phyloP scores from a whole-genome alignment of 768 basidiomycete species.

The Mycena sanguinolenta region DNA sequence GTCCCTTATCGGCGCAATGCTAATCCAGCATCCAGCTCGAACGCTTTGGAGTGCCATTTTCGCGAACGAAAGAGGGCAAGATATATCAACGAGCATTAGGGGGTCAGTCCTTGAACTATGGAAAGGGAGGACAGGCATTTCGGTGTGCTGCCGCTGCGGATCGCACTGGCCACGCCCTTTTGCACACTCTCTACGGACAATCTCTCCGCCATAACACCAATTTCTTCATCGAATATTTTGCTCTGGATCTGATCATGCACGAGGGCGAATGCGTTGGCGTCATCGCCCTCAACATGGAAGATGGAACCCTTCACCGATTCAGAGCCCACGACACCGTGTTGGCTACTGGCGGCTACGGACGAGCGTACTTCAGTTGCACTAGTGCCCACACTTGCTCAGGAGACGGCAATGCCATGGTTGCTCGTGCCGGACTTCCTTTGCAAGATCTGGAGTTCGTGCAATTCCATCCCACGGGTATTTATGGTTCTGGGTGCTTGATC shows the following conservation, averaged over 20 bases:
- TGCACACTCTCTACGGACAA: conserved; percentile 99
- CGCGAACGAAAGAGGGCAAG: conserved; percentile 97
- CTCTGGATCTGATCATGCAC: conserved; percentile 98
- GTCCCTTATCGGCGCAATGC: not conserved
- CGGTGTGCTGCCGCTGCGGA: conserved; percentile 99
- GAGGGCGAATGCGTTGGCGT: conserved; percentile 99
- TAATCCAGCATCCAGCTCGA: conserved; percentile 76
- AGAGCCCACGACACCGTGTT: conserved; percentile 98
- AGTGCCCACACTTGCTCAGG: conserved; percentile 99
- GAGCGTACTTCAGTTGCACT: conserved; percentile 98
- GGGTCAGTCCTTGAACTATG: conserved; percentile 96
- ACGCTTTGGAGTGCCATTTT: conserved; percentile 99
- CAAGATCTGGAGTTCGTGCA: conserved; percentile 99
- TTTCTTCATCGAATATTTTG: conserved; percentile 99
- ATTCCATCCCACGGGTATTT: conserved; percentile 99
- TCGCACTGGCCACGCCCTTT: conserved; percentile 97
- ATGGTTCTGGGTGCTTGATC: conserved; percentile 98
- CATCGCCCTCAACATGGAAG: conserved; percentile 99
- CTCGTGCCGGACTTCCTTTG: conserved; percentile 93
- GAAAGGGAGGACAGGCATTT: conserved; percentile 99
- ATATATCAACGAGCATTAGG: conserved; percentile 99
- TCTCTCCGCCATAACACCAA: conserved; percentile 99
- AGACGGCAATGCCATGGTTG: conserved; percentile 99
- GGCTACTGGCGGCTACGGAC: conserved; percentile 98
- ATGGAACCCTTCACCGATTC: conserved; percentile 98